Base-by-base conservation (phyloP, 2,329 filamentous ascomycete species). In the Hyphodiscus sp. region DNA sequence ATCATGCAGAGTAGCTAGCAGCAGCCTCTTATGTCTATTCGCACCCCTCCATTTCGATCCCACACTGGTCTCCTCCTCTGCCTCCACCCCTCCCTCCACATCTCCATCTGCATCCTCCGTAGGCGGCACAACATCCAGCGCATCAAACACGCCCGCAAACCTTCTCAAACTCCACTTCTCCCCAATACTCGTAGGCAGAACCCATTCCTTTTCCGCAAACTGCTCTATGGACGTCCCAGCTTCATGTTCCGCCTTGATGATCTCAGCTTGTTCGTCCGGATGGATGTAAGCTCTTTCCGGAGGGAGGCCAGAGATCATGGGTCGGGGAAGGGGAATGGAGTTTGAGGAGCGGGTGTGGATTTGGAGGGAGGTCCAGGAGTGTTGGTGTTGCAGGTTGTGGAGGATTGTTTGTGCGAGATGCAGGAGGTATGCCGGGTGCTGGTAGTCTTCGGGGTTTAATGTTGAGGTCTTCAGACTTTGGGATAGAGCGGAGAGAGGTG, bases 191-290 rank as follows among this genome's bases (percentile, higher is more conserved):
- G 85, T 81, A 2, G 89, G 86, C 47, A 92, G 70, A 20, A 94
- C 84, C 87, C 87, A 92, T 71, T 92, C 89, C 45, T 74, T 69
- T 70, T 87, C 81, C 1, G 81, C 75, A 15, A 68, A 71, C 63
- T 80, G 78, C 23, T 68, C 64, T 16, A 79, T 71, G 44, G 68
- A 69, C 52, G 74, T 68, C 15, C 75, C 74, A 1, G 72, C 72
- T 13, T 72, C 69, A 58, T 76, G 74, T 58, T 83, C 81, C 29
- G 77, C 75, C 60, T 85, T 83, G 52, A 91, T 75, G 52, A 87
- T 78, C 59, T 81, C 83, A 59, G 89, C 83, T 71, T 92, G 89
- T 71, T 91, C 88, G 68, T 94, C 89, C 1, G 89, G 88, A 65
- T 94, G 87, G 49, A 88, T 75, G 69, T 94, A 92, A 43, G 91